These are phyloP conservation scores for Pseudogymnoascus sp. DNA, from an alignment of 2,329 filamentous ascomycete species.

Conservation along the genomic window DNA sequence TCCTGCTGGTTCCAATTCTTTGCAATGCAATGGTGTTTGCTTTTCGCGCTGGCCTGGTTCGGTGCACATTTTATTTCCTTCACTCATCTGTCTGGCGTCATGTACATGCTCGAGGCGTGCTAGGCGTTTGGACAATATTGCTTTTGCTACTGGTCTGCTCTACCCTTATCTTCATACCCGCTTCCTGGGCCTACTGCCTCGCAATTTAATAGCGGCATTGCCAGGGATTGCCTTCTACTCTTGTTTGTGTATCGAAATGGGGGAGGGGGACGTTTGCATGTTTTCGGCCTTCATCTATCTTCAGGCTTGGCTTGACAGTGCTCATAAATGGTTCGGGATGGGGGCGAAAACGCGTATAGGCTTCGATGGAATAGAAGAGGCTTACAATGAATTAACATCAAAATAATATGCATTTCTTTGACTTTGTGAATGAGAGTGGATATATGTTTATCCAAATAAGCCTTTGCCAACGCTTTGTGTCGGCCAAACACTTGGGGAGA, in stretches of 20 bases:
- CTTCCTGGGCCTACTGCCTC: conserved; percentile 7
- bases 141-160: conserved; percentile 9
- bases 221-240: conserved; percentile 7
- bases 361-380: conserved; percentile 9
- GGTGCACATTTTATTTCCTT: conserved; percentile 1
- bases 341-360: conserved; percentile 7
- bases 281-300: conserved; percentile 8
- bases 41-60: not conserved
- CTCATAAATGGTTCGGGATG: conserved; percentile 4
- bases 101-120: conserved; percentile 8
- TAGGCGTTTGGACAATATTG: conserved; percentile 9
- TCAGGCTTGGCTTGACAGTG: conserved; percentile 6
- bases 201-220: conserved; percentile 8
- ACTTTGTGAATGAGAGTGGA: not conserved
- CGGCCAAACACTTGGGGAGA: not conserved
- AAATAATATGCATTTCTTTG: not conserved
- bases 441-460: not conserved
- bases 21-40: conserved; percentile 9
- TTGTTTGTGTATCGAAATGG: conserved; percentile 9
- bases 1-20: conserved; percentile 4
- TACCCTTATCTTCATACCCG: conserved; percentile 10
- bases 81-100: conserved; percentile 7
- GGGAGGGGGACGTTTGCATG: conserved; percentile 8
- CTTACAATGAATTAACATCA: conserved; percentile 9
- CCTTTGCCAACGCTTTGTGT: not conserved